phyloP scores from a whole-genome alignment of 176 grass and related monocot genomes.

The Zea luxurians region DNA sequence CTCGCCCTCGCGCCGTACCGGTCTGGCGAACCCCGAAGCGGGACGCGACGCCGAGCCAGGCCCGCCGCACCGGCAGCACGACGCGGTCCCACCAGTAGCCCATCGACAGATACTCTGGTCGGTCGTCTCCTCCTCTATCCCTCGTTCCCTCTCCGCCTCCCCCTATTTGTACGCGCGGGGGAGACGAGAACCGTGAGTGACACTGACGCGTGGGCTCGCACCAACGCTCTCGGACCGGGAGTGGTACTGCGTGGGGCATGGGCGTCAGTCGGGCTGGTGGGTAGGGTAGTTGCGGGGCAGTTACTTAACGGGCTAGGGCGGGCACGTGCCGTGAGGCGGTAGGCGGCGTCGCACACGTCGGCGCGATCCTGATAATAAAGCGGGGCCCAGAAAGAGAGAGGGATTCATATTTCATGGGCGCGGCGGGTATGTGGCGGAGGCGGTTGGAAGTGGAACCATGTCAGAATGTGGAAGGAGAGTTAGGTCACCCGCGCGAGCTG shows the following conservation, averaged over 20 bases:
- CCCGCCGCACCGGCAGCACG: slow-evolving; percentile 67
- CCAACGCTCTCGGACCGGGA: fast-evolving
- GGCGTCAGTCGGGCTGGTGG: not conserved
- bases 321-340: slow-evolving; percentile 50
- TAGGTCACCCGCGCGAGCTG: slow-evolving; percentile 37
- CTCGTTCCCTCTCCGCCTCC: too few relatives aligned
- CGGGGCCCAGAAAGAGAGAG: slow-evolving; percentile 9
- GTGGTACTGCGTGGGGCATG: not conserved
- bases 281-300: not conserved
- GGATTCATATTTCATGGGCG: not conserved
- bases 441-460: slow-evolving; percentile 25
- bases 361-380: slow-evolving; percentile 34
- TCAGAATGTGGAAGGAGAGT: slow-evolving; percentile 27
- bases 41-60: slow-evolving; percentile 74
- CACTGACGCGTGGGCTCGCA: not conserved
- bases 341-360: slow-evolving; percentile 40
- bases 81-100: slow-evolving; percentile 73
- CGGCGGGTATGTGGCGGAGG: slow-evolving; percentile 37
- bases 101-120: slow-evolving; percentile 29
- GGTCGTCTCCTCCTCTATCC: not conserved
- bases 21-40: slow-evolving; percentile 85
- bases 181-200: fast-evolving
- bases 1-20: slow-evolving; percentile 45
- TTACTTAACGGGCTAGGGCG: slow-evolving; percentile 34
- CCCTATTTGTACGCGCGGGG: slow-evolving; percentile 36